Base-by-base conservation (phyloP, 1,139 yeast species). In the Eremothecium cymbalariae region DNA sequence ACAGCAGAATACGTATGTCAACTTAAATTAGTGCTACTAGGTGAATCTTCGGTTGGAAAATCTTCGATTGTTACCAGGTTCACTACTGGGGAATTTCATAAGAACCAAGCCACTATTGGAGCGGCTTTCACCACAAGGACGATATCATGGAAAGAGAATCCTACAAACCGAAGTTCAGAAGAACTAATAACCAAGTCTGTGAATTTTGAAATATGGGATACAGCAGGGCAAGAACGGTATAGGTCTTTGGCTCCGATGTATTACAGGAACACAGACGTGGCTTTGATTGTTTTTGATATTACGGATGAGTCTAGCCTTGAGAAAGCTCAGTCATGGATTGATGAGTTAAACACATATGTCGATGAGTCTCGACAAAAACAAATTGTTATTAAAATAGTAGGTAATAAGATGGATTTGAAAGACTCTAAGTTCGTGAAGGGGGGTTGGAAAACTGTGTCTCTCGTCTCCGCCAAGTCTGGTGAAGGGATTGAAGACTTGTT, bases 31-130 rank as follows among this genome's bases (percentile, higher is more conserved):
- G 98, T 88, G 3, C 71, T 88, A 26, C 67, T 88, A 14, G 84
- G 97, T 6, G 98, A 90, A 58, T 90, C 96, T 2, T 95, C 97
- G 1, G 98, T 90, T 27, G 98, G 98, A 34, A 90, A 90, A 56
- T 70, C 72, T 5, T 85, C 96, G 1, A 74, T 90, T 14, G 97
- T 90, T 13, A 81, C 85, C 49, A 69, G 97, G 48, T 88, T 88
- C 56, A 95, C 86, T 15, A 83, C 88, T 45, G 90, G 88, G 51
- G 82, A 88, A 27, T 90, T 90, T 57, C 94, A 85, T 48, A 94
- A 84, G 51, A 74, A 80, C 63, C 72, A 95, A 53, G 97, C 93
- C 56, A 90, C 97, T 3, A 90, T 90, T 41, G 97, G 97, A 4
- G 98, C 98, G 2, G 98, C 98, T 3, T 90, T 88, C 58, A 68